Percentiles rank a stretch among this genome's conserved stretches.
Conservation (phyloP, 768 basidiomycete species). For the Leccinum rimulosum region DNA sequence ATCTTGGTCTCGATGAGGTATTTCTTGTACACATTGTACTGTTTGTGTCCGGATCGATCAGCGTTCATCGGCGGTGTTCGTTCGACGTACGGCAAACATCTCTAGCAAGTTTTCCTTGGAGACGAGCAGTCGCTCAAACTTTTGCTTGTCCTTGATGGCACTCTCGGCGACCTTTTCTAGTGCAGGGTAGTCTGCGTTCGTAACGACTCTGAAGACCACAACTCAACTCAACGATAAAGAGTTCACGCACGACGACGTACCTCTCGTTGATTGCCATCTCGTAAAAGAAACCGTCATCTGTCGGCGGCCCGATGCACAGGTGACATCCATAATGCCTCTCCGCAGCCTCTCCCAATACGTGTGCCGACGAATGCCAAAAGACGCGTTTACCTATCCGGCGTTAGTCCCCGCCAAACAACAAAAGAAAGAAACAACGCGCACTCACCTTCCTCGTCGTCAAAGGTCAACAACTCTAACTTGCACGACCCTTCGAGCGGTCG, state of each 20-base stretch:
- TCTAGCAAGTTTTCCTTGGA: slow-evolving; percentile 93
- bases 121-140: slow-evolving; percentile 91
- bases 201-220: slow-evolving; percentile 55
- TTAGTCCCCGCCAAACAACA: too few species aligned
- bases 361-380: slow-evolving; percentile 99
- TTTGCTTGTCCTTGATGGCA: slow-evolving; percentile 95
- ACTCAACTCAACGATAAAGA: background rate
- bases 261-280: slow-evolving; percentile 92
- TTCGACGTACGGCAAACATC: slow-evolving; percentile 84
- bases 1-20: slow-evolving; percentile 95
- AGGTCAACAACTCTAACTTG: slow-evolving; percentile 83
- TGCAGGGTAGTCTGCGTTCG: slow-evolving; percentile 78
- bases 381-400: slow-evolving; percentile 75
- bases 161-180: slow-evolving; percentile 87
- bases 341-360: slow-evolving; percentile 94
- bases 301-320: slow-evolving; percentile 94
- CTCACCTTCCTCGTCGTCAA: slow-evolving; percentile 82
- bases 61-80: background rate
- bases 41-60: slow-evolving; percentile 7
- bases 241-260: slow-evolving; percentile 32
- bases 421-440: background rate
- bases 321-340: slow-evolving; percentile 97
- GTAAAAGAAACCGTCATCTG: slow-evolving; percentile 98
- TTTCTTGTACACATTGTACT: slow-evolving; percentile 99
- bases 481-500: slow-evolving; percentile 87